A percentile compares a stretch with the other conserved stretches of the same genome.
phyloP scores from a whole-genome alignment of 371 early-diverging fungal genomes.

The Fennellomyces sp. region DNA sequence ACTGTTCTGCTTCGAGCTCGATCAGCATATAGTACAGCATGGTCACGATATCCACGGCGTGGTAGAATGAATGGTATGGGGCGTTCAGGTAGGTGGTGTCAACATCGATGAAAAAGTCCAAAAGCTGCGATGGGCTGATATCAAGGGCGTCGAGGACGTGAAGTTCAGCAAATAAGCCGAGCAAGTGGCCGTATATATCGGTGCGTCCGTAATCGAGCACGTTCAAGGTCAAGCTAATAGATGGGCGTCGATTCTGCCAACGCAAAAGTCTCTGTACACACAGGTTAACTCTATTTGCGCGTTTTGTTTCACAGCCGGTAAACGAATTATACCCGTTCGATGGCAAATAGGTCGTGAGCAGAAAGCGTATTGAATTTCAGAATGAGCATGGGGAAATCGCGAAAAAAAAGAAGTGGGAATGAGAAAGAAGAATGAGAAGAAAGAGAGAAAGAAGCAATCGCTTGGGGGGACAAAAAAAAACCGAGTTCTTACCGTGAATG shows the following conservation, averaged over 20 bases:
- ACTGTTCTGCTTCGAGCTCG: constrained; percentile 62
- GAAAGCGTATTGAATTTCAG: constrained; percentile 26
- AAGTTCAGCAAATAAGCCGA: constrained; percentile 23
- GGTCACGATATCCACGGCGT: constrained; percentile 87
- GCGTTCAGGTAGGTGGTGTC: constrained; percentile 71
- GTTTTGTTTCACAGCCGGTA: no score
- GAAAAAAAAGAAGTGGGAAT: not conserved
- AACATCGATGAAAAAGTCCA: constrained; percentile 84
- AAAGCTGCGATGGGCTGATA: constrained; percentile 56
- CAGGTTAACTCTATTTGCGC: constrained; percentile 1
- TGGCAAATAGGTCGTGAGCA: constrained; percentile 23
- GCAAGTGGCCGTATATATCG: constrained; percentile 30
- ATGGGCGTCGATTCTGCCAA: constrained; percentile 20
- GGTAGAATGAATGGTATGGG: constrained; percentile 89
- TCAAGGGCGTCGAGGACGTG: constrained; percentile 26
- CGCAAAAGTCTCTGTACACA: constrained; percentile 23
- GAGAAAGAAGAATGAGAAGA: constrained; percentile 6
- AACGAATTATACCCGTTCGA: constrained; percentile 34
- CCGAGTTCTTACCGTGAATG: no score
- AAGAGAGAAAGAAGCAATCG: not conserved
- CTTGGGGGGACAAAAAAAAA: no score
- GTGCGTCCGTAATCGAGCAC: constrained; percentile 31
- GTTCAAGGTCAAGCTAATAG: constrained; percentile 16
- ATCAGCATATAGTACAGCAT: constrained; percentile 77
- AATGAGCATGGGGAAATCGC: constrained; percentile 23